Evolutionary conservation across 2,329 filamentous ascomycete genomes (phyloP), one percentile per base, ranked within the genome.

Genomic region (Aureobasidium sp.): DNA sequence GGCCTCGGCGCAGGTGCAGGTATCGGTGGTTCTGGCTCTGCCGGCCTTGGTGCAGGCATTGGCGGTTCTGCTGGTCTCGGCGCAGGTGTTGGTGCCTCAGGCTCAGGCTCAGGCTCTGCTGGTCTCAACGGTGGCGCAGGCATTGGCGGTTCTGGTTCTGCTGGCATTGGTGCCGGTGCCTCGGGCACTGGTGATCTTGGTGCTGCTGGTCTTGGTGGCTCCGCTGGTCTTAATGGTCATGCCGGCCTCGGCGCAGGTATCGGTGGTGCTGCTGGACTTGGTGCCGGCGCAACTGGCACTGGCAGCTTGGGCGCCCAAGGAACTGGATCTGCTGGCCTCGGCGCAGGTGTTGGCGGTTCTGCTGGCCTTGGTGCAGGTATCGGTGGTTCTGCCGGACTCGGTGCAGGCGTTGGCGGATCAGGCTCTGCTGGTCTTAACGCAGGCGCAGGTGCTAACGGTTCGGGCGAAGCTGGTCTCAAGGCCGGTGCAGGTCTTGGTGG

Each of bases 91-190:
- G 13, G 14, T 4, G 36, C 10, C 5, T 14, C 36, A 11, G 36
- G 41, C 7, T 25, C n/a, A 6, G 70, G 73, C 57, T 27, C 76
- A 5, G 39, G 39, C 39, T 7, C 8, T 13, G 41, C 41, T 13
- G 41, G 41, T 3, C 21, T 44, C 3, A 37, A 37, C 11, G 34
- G 11, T 14, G 21, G 21, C 63, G 75, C 78, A 9, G 69, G 71
- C 64, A 77, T 78, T 72, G 73, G 71, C 29, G 77, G 75, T 27
- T 63, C 69, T 32, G 67, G 70, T n/a, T 11, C 11, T 25, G 39
- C 39, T 10, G 70, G 68, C 27, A 62, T 64, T 14, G 61, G 62
- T 16, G 21, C 21, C 21, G 21, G 21, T 21, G 21, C 21, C 11
- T 21, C 21, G 50, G 51, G 50, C 11, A 25, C 32, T 5, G 51